Evolutionary conservation across 495 filamentous ascomycete species (phyloP).

Genomic region (Parathielavia hyrcaniae): DNA sequence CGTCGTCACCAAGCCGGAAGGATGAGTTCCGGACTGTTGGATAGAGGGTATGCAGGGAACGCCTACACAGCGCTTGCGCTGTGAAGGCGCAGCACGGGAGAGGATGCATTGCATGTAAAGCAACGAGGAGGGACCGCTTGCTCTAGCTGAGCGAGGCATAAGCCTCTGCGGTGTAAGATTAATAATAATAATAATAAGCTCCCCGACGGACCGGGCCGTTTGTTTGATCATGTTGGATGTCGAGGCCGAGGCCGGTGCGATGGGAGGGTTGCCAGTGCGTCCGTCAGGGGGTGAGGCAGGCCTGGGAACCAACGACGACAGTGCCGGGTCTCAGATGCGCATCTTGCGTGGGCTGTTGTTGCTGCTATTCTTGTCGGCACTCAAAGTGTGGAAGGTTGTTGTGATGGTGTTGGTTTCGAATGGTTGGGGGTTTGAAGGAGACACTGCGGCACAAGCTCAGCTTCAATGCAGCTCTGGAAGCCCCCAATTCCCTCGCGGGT

Average conservation of each 20-base stretch:
- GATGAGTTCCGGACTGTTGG: too few relatives aligned
- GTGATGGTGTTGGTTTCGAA: neutral
- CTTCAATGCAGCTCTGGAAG: neutral
- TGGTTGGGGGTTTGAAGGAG: neutral
- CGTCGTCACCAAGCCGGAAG: too few relatives aligned
- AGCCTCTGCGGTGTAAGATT: too few relatives aligned
- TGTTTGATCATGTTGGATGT: neutral
- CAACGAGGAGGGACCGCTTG: too few relatives aligned
- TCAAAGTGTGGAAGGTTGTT: neutral
- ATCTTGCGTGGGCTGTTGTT: neutral
- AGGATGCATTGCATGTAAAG: too few relatives aligned
- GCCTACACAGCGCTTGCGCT: too few relatives aligned
- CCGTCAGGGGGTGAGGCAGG: too few relatives aligned
- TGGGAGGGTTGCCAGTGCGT: too few relatives aligned
- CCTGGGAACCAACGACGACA: neutral
- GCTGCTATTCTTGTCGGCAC: slow-evolving; percentile 10
- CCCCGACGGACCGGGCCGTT: neutral
- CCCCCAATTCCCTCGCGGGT: neutral
- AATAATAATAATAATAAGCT: slow-evolving; percentile 5
- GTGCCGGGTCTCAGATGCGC: neutral
- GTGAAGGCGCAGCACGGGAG: too few relatives aligned
- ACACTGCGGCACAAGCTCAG: neutral
- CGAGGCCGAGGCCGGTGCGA: too few relatives aligned
- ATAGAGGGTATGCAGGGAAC: too few relatives aligned
- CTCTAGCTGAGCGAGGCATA: neutral